Percentiles rank a stretch among this genome's conserved stretches.
Conservation (phyloP, 2,329 filamentous ascomycete species). For the Cladosporium sp. region DNA sequence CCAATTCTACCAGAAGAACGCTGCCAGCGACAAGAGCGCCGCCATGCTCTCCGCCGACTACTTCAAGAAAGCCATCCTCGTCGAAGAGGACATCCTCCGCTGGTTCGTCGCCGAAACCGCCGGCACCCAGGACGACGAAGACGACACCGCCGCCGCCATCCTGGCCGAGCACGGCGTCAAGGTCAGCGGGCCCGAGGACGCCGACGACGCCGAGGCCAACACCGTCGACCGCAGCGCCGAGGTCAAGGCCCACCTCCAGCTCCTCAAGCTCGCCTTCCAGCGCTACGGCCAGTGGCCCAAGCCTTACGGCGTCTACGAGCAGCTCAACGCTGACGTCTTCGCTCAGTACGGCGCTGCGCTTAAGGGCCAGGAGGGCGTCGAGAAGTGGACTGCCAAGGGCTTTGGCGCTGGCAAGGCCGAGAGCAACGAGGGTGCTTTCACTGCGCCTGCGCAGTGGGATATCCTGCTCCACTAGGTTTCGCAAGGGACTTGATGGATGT, state of each 20-base stretch:
- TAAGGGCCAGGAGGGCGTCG: constrained; percentile 40
- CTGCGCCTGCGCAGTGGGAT: constrained; percentile 30
- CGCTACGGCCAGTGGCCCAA: constrained; percentile 44
- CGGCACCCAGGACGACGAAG: constrained; percentile 28
- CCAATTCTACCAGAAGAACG: constrained; percentile 35
- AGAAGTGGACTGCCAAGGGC: constrained; percentile 45
- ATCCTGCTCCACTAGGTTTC: constrained; percentile 15
- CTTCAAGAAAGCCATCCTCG: constrained; percentile 36
- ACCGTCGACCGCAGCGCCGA: constrained; percentile 26
- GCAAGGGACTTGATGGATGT: not conserved
- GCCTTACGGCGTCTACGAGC: constrained; percentile 44
- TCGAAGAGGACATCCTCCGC: constrained; percentile 30
- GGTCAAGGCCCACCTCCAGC: constrained; percentile 34
- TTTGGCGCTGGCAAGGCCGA: constrained; percentile 46
- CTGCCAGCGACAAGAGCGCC: constrained; percentile 31
- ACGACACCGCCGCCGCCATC: constrained; percentile 34
- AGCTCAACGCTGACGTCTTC: constrained; percentile 43
- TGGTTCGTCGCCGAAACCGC: constrained; percentile 24
- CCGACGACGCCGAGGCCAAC: constrained; percentile 19
- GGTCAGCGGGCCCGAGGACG: constrained; percentile 24
- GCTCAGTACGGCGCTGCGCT: constrained; percentile 36
- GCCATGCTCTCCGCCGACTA: constrained; percentile 32
- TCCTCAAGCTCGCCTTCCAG: constrained; percentile 38
- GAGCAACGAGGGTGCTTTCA: constrained; percentile 33
- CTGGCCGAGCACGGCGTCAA: constrained; percentile 33